Base-by-base conservation (phyloP, 1,139 yeast species). In the Candida pseudoviswanathii region DNA sequence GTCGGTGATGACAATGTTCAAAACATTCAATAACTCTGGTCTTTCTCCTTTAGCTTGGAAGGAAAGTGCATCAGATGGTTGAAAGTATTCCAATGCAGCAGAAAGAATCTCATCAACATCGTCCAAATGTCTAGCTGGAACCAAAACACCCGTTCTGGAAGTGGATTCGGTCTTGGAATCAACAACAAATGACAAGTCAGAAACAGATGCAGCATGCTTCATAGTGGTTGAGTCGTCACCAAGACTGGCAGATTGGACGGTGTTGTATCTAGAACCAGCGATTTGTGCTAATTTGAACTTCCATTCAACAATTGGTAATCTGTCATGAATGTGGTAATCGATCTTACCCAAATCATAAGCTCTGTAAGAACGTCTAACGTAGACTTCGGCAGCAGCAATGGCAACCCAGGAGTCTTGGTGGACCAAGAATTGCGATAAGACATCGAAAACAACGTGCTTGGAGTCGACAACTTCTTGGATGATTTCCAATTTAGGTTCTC, bases 361-460 rank as follows among this genome's bases (percentile, higher is more conserved):
- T 66, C 98, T 85, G 78, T 92, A 94, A 45, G 98, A 96, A 67
- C 99, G 88, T 70, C 99, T 87, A 51, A 92, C 86, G 69, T 94
- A 94, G 51, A 94, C 96, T 71, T 94, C 98, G 44, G 96, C 90
- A 41, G 99, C 98, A 36, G 99, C 98, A 61, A 94, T 82, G 4
- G 95, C 88, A 54, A 94, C 95, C 80, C 90, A 89, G 47, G 89
- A 89, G 63, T 95, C 98, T 24, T 79, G 63, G 60, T 90, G 89
- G 47, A 82, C 83, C 71, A 94, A 83, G 71, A 95, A 94, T 73
- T 90, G 97, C 34, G 96, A 81, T 66, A 94, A 80, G 36, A 95
- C 99, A 67, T 94, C 99, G 67, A 92, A 94, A 16, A 94, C 98
- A 52, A 94, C 90, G 72, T 90, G 96, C 68, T 89, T 91, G 45